Conservation (phyloP, 176 grass and related monocot genomes). For the Alopecurus myosuroides region DNA sequence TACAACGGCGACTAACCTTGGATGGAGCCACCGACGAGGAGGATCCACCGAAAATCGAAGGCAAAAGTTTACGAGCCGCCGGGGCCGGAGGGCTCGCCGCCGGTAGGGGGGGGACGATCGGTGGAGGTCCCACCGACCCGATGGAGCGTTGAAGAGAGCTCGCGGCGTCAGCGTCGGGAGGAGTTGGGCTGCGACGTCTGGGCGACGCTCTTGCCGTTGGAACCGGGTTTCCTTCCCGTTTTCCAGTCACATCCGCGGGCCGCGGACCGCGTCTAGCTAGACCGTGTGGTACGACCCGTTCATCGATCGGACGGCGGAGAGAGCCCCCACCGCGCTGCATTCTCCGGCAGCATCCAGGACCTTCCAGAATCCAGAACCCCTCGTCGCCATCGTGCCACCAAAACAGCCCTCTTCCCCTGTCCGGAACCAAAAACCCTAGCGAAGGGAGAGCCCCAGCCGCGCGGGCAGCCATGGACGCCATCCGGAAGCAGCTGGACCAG, state of each 20-base stretch:
- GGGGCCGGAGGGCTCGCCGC: background rate
- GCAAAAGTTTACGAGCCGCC: background rate
- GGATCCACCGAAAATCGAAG: background rate
- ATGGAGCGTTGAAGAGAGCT: background rate
- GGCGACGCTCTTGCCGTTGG: background rate
- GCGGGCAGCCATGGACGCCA: constrained; percentile 56
- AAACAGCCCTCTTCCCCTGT: background rate
- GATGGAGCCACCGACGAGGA: background rate
- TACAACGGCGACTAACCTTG: background rate
- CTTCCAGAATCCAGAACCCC: background rate
- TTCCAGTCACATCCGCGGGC: background rate
- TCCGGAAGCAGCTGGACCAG: constrained; percentile 93
- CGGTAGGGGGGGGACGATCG: background rate
- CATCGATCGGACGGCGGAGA: background rate
- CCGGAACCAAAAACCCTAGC: constrained; percentile 22
- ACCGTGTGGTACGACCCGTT: background rate
- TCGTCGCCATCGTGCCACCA: background rate
- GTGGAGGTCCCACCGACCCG: background rate
- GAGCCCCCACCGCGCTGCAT: background rate
- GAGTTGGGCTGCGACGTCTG: background rate
- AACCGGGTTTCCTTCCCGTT: background rate
- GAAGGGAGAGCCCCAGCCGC: background rate
- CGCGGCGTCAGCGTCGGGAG: background rate
- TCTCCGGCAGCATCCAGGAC: background rate
- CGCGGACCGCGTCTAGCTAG: background rate